Percentiles rank a stretch among this genome's conserved stretches.
These are phyloP conservation scores for Botrytis byssoidea DNA, from an alignment of 2,329 filamentous ascomycete species.

Conservation along the genomic window DNA sequence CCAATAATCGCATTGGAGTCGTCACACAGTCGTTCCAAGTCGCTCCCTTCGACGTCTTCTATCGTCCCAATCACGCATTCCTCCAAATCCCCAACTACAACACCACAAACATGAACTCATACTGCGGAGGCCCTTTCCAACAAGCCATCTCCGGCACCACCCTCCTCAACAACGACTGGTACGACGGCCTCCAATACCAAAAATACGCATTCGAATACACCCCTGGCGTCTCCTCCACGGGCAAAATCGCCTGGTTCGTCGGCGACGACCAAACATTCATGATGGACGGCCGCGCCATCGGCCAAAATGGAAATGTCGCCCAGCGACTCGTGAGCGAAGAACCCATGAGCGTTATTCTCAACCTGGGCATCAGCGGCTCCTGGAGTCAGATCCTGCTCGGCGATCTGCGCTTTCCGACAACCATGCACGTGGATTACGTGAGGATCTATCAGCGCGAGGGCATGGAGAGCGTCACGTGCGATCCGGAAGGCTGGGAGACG, in stretches of 20 bases:
- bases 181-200: conserved; percentile 52
- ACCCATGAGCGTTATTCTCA: conserved; percentile 54
- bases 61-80: conserved; percentile 52
- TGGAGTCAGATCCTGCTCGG: conserved; percentile 50
- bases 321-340: conserved; percentile 50
- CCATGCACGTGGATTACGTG: conserved; percentile 55
- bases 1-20: conserved; percentile 39
- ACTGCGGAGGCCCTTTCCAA: conserved; percentile 54
- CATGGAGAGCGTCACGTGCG: conserved; percentile 50
- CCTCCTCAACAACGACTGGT: conserved; percentile 55
- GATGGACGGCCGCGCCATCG: conserved; percentile 51
- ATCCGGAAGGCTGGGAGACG: conserved; percentile 60
- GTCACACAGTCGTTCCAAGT: conserved; percentile 42
- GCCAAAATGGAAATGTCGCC: conserved; percentile 53
- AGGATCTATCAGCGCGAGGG: conserved; percentile 53
- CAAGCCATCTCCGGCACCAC: conserved; percentile 56
- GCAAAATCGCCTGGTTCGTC: conserved; percentile 53
- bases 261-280: conserved; percentile 51
- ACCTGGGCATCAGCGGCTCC: conserved; percentile 50
- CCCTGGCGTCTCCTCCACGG: conserved; percentile 43
- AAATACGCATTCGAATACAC: conserved; percentile 56
- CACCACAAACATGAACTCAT: conserved; percentile 50
- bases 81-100: conserved; percentile 50
- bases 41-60: conserved; percentile 45
- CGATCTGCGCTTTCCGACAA: conserved; percentile 48